Evolutionary conservation across 805 yeast genomes (phyloP), one percentile per base, ranked within the genome.

Genomic region (Kodamaea neixiangensis): DNA sequence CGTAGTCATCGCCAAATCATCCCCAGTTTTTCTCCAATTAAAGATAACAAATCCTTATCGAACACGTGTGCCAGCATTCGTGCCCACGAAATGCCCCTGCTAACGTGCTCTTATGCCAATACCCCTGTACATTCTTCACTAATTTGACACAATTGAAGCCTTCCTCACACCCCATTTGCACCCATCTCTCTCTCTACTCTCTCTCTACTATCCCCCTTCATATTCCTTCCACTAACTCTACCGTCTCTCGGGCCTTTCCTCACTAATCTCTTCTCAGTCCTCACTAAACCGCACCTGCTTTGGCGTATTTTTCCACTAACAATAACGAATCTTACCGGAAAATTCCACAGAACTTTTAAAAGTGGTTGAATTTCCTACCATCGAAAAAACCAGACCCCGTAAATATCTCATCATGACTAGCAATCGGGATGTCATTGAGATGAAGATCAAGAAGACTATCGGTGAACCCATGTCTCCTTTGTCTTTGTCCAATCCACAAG

Each of bases 401-500:
- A 37, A 15, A 37, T 37, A 3, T 17, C 7, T 19, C 41, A 37
- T 15, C 17, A 42, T 21, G 35, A 42, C 20, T 4, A 15, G 35
- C 35, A 42, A 42, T 7, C 35, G 15, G 13, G 18, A 25, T 11
- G 34, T 31, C 9, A 42, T 42, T 14, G 45, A 42, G 13, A 42
- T 42, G 35, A 42, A 42, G 45, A 20, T 42, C 21, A 42, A 42
- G 45, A 42, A 29, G 45, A 42, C 45, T 10, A 41, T 63, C 38
- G 55, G 53, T 38, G 68, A 66, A 39, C 72, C 74, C 1, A 66
- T 69, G 66, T 67, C 73, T 2, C 74, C 73, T 11, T 57, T 69
- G 37, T 61, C 66, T 21, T 54, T 69, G 25, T 60, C 68, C 7
- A 60, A 51, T 15, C 35, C 39, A 7, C 50, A 41, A 35, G 38